Evolutionary conservation across 345 rosid species (phyloP), one percentile per base, ranked within the genome.

Genomic region (Mercurialis annua): DNA sequence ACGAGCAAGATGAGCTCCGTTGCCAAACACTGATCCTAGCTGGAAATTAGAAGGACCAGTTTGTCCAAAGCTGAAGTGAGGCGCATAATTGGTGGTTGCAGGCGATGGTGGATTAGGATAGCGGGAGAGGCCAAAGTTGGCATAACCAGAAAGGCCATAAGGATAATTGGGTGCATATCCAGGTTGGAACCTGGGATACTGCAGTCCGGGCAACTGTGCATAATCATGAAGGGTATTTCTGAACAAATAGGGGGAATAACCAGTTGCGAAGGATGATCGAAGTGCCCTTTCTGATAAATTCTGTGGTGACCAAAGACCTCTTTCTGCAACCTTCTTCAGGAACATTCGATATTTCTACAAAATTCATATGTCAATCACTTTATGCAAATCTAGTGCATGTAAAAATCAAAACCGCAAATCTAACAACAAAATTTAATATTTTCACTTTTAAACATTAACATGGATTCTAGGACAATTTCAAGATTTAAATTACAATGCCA

Each of bases 321-420:
- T 68, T 5, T 81, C 83, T 0, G 84, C 81, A 0, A 85, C 80
- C 58, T 70, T 68, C 64, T 73, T 88, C 67, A 86, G 68, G 77
- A 86, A 90, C 26, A 78, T 31, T 31, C 97, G 83, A 55, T 88
- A 90, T 68, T 90, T 90, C 97, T 90, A 80, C 65, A 62, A 63
- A 75, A 60, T 59, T 27, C 9, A 36, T 36, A 36, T 36, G 9
- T 36, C 40, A 36, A 36, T 36, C 40, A 36, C 40, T 36, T n/a
- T n/a, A n/a, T n/a, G n/a, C n/a, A n/a, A n/a, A n/a, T n/a, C n/a
- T n/a, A n/a, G n/a, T n/a, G n/a, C n/a, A n/a, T n/a, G n/a, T n/a
- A n/a, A n/a, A n/a, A n/a, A n/a, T n/a, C n/a, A n/a, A n/a, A n/a
- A n/a, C n/a, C n/a, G n/a, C n/a, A n/a, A n/a, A n/a, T n/a, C n/a